Evolutionary conservation across 2,329 filamentous ascomycete genomes (phyloP).

Genomic region (Colletotrichum sp.): DNA sequence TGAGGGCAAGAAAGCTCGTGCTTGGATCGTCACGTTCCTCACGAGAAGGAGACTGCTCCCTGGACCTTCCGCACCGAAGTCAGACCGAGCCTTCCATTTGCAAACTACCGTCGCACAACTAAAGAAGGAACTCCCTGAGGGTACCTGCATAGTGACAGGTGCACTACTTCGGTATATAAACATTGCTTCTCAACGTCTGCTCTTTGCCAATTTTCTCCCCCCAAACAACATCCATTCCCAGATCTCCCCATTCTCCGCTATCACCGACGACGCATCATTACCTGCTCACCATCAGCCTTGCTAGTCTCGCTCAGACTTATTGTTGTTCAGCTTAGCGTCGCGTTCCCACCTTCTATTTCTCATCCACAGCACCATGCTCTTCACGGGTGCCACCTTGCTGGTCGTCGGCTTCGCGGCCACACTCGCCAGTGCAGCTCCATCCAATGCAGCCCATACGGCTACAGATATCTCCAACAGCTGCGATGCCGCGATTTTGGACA

Average conservation of each 20-base stretch:
- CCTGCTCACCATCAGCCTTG: background rate
- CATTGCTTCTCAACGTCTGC: background rate
- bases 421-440: background rate
- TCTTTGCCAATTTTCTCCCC: background rate
- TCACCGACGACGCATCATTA: background rate
- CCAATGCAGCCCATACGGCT: accelerated
- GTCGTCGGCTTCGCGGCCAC: background rate
- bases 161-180: no score
- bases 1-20: background rate
- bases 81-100: background rate
- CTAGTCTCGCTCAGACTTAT: background rate
- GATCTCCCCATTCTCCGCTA: background rate
- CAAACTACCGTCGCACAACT: background rate
- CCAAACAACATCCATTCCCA: background rate
- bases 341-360: accelerated
- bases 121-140: background rate
- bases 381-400: background rate
- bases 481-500: background rate
- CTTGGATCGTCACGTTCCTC: background rate
- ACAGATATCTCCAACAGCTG: background rate
- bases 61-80: background rate
- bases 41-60: background rate
- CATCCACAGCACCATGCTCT: background rate
- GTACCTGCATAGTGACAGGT: no score
- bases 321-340: accelerated